phyloP scores from a whole-genome alignment of 2,329 filamentous ascomycete genomes.

The Phyllosticta capitalensis region DNA sequence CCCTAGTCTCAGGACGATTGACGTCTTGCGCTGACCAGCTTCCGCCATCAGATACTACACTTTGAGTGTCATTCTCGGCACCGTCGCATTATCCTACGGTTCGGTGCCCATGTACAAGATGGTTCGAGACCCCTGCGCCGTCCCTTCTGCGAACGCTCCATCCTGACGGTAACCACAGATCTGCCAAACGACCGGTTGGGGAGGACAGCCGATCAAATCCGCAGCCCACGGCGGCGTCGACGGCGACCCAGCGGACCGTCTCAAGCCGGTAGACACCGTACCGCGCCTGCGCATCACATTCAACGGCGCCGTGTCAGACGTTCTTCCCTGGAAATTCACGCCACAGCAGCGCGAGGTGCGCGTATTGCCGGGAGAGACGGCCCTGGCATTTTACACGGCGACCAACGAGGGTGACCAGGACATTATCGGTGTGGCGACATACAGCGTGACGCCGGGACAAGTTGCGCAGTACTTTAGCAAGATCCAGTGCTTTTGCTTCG shows the following conservation, averaged over 20 bases:
- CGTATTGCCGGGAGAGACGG: conserved; percentile 91
- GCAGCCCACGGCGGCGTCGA: conserved; percentile 49
- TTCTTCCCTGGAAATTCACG: conserved; percentile 93
- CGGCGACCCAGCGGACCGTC: conserved; percentile 61
- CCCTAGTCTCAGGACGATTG: neutral
- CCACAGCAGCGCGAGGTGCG: conserved; percentile 95
- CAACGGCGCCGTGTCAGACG: conserved; percentile 88
- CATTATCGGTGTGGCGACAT: conserved; percentile 96
- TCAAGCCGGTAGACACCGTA: conserved; percentile 70
- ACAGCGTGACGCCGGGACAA: conserved; percentile 91
- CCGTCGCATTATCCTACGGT: conserved; percentile 70
- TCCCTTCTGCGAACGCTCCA: neutral
- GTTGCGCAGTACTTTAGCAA: conserved; percentile 98
- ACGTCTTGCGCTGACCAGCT: neutral
- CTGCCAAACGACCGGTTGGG: conserved; percentile 81
- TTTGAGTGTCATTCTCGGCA: conserved; percentile 67
- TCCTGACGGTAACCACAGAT: conserved; percentile 42
- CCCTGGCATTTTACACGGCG: conserved; percentile 93
- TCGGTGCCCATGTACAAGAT: conserved; percentile 84
- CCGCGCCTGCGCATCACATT: conserved; percentile 91
- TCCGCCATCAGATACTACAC: conserved; percentile 53
- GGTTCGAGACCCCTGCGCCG: conserved; percentile 37
- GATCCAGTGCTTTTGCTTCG: conserved; percentile 99
- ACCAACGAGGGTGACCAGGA: conserved; percentile 84
- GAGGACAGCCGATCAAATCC: conserved; percentile 82